Percentiles rank a stretch among this genome's conserved stretches.
phyloP scores from a whole-genome alignment of 2,329 filamentous ascomycete genomes.

The Fusarium albidum region DNA sequence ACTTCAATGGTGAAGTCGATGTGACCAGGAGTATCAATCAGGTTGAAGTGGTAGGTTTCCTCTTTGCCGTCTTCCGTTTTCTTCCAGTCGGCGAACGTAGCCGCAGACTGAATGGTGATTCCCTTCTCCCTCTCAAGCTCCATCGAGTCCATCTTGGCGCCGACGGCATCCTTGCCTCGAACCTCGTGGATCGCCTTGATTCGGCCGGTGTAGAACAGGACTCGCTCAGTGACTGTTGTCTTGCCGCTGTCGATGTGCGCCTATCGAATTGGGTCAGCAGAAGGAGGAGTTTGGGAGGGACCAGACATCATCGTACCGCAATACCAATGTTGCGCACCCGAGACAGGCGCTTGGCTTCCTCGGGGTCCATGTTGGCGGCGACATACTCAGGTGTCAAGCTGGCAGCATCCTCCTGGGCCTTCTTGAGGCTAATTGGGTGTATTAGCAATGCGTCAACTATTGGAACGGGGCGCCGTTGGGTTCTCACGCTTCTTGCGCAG shows the following conservation, averaged over 20 bases:
- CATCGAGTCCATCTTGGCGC: conserved; percentile 99
- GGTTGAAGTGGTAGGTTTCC: conserved; percentile 94
- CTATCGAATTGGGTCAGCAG: conserved; percentile 51
- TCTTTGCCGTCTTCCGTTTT: conserved; percentile 86
- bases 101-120: conserved; percentile 98
- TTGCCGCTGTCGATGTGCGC: conserved; percentile 99
- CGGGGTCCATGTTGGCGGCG: conserved; percentile 80
- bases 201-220: conserved; percentile 97
- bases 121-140: conserved; percentile 97
- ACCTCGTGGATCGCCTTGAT: conserved; percentile 99
- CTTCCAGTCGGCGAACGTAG: conserved; percentile 96
- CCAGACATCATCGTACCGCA: conserved; percentile 66
- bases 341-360: conserved; percentile 79
- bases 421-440: conserved; percentile 50
- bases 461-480: conserved; percentile 4
- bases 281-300: background rate
- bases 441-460: conserved; percentile 24
- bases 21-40: conserved; percentile 98
- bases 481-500: conserved; percentile 54
- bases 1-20: conserved; percentile 99
- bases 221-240: conserved; percentile 94
- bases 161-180: conserved; percentile 90
- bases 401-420: conserved; percentile 62
- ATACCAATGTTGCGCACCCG: conserved; percentile 97
- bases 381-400: conserved; percentile 66